Base-by-base conservation (phyloP, 1,284 basidiomycete species). In the Apiotrichum veenhuisii region DNA sequence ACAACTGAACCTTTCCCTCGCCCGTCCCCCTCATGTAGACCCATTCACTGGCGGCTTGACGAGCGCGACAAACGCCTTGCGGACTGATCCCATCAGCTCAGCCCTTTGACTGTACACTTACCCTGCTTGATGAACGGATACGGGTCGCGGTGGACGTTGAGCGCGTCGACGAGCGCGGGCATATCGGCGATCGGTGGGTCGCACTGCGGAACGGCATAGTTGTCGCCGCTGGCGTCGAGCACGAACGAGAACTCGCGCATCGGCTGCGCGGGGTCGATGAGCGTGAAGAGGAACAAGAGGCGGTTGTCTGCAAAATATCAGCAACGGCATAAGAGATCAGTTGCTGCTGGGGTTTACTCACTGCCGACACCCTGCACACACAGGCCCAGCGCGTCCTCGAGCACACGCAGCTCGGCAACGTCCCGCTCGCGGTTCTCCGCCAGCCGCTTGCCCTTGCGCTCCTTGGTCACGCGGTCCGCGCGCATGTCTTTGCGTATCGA, bases 241-340 rank as follows among this genome's bases (percentile, higher is more conserved):
- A 91, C 85, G 55, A 93, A 80, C 53, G 82, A 86, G 62, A 85
- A 89, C 65, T 91, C 88, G 33, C 82, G 80, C 17, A 81, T 77
- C 4, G 79, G 79, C 54, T 86, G 82, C 0, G 76, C 65, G 2
- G 81, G 78, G 66, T 89, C 87, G 42, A 92, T 73, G 52, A 84
- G 77, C 4, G 82, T 82, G 74, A 91, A 91, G 5, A 85, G 83
- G 50, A 93, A 77, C 46, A 91, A 80, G 14, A 93, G 79, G 50
- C 84, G 83, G 68, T 89, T 85, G 43, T 79, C 79, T 80, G 61
- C 12, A 34, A n/a, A n/a, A n/a, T 10, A 44, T 52, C 48, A 58
- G 53, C 36, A 37, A 8, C 10, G 23, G 15, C 10, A n/a, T 30
- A 12, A 30, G 30, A 30, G 7, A 30, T 30, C 30, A 30, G 30